Base-by-base conservation (phyloP, 2,329 filamentous ascomycete species). In the Aspergillus clavatus region DNA sequence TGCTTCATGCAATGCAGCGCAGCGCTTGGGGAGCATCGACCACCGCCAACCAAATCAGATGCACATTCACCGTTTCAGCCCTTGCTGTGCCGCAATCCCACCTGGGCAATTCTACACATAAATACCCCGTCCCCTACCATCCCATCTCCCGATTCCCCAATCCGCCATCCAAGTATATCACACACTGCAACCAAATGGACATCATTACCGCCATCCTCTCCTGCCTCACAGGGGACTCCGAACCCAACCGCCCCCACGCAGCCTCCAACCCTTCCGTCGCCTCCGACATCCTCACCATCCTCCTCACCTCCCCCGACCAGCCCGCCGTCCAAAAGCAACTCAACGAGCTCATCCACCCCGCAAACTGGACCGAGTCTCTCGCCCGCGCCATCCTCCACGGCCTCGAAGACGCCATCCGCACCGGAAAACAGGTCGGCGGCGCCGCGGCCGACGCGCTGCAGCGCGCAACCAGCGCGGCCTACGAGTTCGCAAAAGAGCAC, bases 401-500 rank as follows among this genome's bases (percentile, higher is more conserved):
- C 4, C 28, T 59, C 7, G 42, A 39, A 23, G 21, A 47, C 11
- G 50, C 49, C 3, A 47, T 60, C 26, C 24, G 43, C 12, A n/a
- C 39, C 6, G 48, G 51, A 7, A 38, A 46, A 7, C 16, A 40
- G 7, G 48, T 57, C 43, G 53, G 54, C 7, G 21, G 42, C 12
- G 46, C 48, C 6, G 43, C 56, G n/a, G 36, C 36, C 14, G 45
- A 56, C 6, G 52, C 56, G 1, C 38, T 58, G 3, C 23, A 37
- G 1, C 45, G 36, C 14, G 52, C 55, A 2, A 54, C 31, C 2
- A 38, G 45, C 1, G 58, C 38, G 3, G 55, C 56, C 4, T 29
- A 46, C 7, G 49, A 37, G 3, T 59, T 62, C 33, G 49, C 52
- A 3, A 45, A 43, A 2, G 53, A 61, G 0, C 57, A 63, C 28